Conservation (phyloP, 116 monocot genomes). For the Phalaenopsis hybrid region DNA sequence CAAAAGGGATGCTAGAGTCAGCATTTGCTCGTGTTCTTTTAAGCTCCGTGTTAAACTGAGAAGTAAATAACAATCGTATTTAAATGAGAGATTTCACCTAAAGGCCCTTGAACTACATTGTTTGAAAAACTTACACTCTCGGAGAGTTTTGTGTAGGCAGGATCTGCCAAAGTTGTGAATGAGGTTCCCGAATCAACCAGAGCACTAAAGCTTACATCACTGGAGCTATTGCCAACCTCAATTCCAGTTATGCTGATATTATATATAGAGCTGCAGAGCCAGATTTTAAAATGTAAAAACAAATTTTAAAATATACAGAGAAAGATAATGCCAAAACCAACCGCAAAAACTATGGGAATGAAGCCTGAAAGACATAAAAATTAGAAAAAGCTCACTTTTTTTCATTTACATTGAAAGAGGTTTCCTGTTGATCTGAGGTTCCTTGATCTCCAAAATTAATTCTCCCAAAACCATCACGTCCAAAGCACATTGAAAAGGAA, state of each 20-base stretch:
- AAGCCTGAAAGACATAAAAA: not conserved
- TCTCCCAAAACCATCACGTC: slow-evolving; percentile 63
- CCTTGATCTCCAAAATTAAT: slow-evolving; percentile 92
- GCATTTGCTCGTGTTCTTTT: slow-evolving; percentile 24
- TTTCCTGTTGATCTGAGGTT: slow-evolving; percentile 77
- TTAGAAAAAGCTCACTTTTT: slow-evolving; percentile 35
- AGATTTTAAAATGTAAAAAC: not conserved
- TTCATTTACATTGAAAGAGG: slow-evolving; percentile 41
- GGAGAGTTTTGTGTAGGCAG: slow-evolving; percentile 51
- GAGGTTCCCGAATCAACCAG: slow-evolving; percentile 91
- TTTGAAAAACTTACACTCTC: slow-evolving; percentile 44
- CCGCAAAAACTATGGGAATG: not conserved
- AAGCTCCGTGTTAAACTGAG: slow-evolving; percentile 66
- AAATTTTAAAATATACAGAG: not conserved
- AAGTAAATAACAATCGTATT: not conserved
- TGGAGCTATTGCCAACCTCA: slow-evolving; percentile 36
- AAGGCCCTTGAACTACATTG: not conserved
- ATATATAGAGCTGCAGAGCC: slow-evolving; percentile 52
- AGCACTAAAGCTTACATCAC: slow-evolving; percentile 45
- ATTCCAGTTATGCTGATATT: slow-evolving; percentile 57
- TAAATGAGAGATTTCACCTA: not conserved
- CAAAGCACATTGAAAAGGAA: slow-evolving; percentile 98
- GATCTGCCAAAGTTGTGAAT: slow-evolving; percentile 78
- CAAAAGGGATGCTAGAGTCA: slow-evolving; percentile 60
- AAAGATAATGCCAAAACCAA: not conserved